A percentile compares a stretch with the other conserved stretches of the same genome.
These are phyloP conservation scores for Podospora pseudopauciseta DNA, from an alignment of 495 filamentous ascomycete species.

Conservation along the genomic window DNA sequence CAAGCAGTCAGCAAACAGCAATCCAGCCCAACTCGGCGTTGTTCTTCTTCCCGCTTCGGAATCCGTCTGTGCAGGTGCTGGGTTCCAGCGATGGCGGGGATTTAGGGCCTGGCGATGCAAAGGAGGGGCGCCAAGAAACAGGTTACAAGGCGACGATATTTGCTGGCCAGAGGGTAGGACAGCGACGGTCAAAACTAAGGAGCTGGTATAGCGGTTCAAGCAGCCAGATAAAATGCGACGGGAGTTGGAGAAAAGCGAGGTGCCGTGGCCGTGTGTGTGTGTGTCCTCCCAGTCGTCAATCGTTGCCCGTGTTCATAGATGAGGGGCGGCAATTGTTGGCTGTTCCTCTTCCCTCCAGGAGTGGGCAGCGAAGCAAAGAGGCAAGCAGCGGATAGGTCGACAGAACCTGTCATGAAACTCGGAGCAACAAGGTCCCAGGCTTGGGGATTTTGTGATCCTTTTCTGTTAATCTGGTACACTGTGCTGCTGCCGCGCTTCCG, in stretches of 20 bases:
- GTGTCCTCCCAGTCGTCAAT: neutral
- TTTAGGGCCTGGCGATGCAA: conserved; percentile 6
- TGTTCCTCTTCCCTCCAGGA: neutral
- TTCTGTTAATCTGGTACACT: neutral
- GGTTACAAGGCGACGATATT: neutral
- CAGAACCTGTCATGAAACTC: neutral
- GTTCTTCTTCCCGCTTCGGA: conserved; percentile 9
- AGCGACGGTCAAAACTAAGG: neutral
- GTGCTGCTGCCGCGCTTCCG: neutral
- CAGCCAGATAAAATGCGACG: neutral
- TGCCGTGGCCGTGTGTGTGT: neutral
- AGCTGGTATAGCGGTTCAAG: neutral
- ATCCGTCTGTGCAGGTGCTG: conserved; percentile 7
- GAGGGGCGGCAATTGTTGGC: conserved; percentile 8
- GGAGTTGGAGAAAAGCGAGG: neutral
- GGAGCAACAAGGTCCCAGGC: neutral
- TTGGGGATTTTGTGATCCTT: neutral
- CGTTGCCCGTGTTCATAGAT: neutral
- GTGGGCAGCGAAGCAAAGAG: neutral
- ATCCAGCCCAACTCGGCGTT: conserved; percentile 13
- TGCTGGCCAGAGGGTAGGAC: neutral
- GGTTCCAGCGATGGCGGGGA: conserved; percentile 18
- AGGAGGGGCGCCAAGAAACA: conserved; percentile 21
- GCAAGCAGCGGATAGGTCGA: neutral
- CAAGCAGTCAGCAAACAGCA: conserved; percentile 21